These are phyloP conservation scores for Neurospora tetrasperma DNA, from an alignment of 495 filamentous ascomycete species.

Conservation along the genomic window DNA sequence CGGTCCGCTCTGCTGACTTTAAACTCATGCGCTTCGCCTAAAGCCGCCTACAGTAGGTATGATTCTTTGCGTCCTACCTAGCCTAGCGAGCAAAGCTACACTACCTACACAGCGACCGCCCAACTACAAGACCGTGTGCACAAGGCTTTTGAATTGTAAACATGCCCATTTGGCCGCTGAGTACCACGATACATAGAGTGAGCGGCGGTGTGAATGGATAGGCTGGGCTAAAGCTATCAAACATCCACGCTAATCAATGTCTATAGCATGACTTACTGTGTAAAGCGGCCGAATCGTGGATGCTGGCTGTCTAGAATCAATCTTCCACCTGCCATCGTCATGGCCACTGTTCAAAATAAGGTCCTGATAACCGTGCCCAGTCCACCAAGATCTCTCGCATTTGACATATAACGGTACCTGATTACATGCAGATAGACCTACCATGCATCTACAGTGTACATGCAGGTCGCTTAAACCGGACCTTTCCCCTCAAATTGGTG, in stretches of 20 bases:
- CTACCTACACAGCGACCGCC: background rate
- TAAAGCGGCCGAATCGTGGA: background rate
- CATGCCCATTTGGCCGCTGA: background rate
- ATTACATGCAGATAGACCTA: background rate
- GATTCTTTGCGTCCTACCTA: constrained; percentile 17
- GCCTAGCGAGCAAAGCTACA: background rate
- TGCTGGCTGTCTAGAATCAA: background rate
- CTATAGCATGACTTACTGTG: background rate
- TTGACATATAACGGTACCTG: background rate
- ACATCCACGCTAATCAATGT: background rate
- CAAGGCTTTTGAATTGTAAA: background rate
- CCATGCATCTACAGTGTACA: background rate
- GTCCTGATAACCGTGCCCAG: background rate
- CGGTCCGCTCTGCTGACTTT: constrained; percentile 23
- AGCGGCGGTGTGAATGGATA: background rate
- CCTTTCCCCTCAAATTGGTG: background rate
- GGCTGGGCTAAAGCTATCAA: background rate
- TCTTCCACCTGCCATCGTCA: background rate
- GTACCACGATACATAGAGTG: background rate
- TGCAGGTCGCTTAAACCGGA: background rate
- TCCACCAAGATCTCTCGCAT: background rate
- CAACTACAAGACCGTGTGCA: background rate
- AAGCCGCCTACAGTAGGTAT: constrained; percentile 13
- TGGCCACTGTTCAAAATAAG: background rate
- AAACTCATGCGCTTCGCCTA: constrained; percentile 19